Evolutionary conservation across 2,329 filamentous ascomycete genomes (phyloP).

Genomic region (Camillea tinctor): DNA sequence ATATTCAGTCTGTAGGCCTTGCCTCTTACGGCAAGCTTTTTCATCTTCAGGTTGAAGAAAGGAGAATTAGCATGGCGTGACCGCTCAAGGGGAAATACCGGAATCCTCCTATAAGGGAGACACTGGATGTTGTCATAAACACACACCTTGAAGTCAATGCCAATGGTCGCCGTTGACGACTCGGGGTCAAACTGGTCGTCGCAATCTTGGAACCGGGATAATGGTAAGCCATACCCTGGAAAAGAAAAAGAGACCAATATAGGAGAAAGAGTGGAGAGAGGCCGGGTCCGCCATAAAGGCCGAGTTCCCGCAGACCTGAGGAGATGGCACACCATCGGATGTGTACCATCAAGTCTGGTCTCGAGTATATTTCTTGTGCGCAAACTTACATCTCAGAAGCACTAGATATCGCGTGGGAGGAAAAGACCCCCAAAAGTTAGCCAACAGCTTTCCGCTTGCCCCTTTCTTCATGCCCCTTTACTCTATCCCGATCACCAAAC

Average conservation of each 20-base stretch:
- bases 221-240: constrained; percentile 9
- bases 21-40: constrained; percentile 51
- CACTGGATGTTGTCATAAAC: neutral
- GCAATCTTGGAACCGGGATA: constrained; percentile 36
- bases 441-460: neutral
- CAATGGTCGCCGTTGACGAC: constrained; percentile 53
- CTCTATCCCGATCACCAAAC: neutral
- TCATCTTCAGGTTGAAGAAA: constrained; percentile 37
- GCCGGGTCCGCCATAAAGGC: neutral
- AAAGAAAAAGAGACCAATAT: neutral
- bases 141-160: constrained; percentile 55
- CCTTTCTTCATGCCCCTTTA: neutral
- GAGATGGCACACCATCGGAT: neutral
- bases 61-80: neutral
- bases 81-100: neutral
- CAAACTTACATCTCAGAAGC: constrained; percentile 43
- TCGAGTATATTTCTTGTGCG: neutral
- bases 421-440: neutral
- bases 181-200: constrained; percentile 58
- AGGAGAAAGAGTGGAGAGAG: neutral
- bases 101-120: neutral
- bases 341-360: too few relatives aligned
- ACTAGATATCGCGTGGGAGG: constrained; percentile 35
- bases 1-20: constrained; percentile 52
- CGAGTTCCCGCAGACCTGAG: neutral